Evolutionary conservation across 2,329 filamentous ascomycete genomes (phyloP).

Genomic region (Pseudofabraea citricarpa): DNA sequence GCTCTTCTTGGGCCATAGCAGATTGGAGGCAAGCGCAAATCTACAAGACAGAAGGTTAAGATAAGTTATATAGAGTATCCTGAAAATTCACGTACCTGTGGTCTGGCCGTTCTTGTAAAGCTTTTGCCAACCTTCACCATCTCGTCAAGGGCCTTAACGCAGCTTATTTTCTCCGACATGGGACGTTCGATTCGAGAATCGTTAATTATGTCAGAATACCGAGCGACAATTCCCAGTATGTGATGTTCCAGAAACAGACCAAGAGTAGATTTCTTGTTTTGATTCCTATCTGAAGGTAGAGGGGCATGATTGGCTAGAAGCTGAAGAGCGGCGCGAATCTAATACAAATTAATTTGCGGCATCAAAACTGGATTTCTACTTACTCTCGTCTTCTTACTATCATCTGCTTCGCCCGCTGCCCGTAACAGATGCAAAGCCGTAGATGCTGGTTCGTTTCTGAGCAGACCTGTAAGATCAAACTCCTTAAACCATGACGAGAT

Average conservation of each 20-base stretch:
- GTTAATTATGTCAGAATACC: slow-evolving; percentile 75
- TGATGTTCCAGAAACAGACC: slow-evolving; percentile 76
- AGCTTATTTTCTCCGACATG: slow-evolving; percentile 67
- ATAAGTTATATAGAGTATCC: too few relatives aligned
- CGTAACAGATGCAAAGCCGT: slow-evolving; percentile 81
- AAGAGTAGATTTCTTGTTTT: slow-evolving; percentile 51
- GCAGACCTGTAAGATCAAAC: slow-evolving; percentile 60
- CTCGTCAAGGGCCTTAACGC: slow-evolving; percentile 79
- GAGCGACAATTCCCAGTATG: slow-evolving; percentile 80
- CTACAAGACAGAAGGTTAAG: slow-evolving; percentile 33
- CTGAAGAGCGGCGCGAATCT: slow-evolving; percentile 28
- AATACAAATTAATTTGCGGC: slow-evolving; percentile 6
- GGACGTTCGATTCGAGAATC: slow-evolving; percentile 53
- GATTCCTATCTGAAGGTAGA: slow-evolving; percentile 20
- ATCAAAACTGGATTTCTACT: slow-evolving; percentile 21
- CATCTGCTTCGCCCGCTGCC: slow-evolving; percentile 64
- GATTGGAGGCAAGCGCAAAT: slow-evolving; percentile 91
- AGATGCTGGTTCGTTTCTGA: slow-evolving; percentile 69
- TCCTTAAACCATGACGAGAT: slow-evolving; percentile 67
- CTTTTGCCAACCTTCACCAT: slow-evolving; percentile 74
- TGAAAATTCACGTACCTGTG: slow-evolving; percentile 80
- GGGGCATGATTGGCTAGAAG: slow-evolving; percentile 34
- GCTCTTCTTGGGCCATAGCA: slow-evolving; percentile 66
- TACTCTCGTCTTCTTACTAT: slow-evolving; percentile 52
- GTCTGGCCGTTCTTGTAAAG: slow-evolving; percentile 73